phyloP scores from a whole-genome alignment of 371 early-diverging fungal genomes.

The Mycotypha africana region DNA sequence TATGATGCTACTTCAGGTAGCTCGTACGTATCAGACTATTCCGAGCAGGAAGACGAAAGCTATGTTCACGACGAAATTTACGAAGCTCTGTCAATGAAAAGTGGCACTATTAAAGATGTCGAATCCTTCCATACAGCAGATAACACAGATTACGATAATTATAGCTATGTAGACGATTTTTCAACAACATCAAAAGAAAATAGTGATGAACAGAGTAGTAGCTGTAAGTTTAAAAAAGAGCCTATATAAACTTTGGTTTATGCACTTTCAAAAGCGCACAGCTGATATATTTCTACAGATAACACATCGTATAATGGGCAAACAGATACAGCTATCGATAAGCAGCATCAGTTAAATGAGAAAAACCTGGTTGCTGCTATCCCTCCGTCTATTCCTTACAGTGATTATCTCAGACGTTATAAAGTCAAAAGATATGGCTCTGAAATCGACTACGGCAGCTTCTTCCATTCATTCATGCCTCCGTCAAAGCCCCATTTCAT shows the following conservation, averaged over 20 bases:
- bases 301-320: background rate
- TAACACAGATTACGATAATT: too few relatives aligned
- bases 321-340: background rate
- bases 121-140: slow-evolving; percentile 39
- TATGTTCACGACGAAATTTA: background rate
- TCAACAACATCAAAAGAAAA: background rate
- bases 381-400: slow-evolving; percentile 67
- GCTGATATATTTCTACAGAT: background rate
- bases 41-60: background rate
- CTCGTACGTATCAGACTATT: background rate
- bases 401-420: slow-evolving; percentile 58
- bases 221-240: too few relatives aligned
- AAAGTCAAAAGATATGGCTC: slow-evolving; percentile 31
- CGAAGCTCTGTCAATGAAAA: slow-evolving; percentile 16
- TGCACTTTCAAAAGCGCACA: too few relatives aligned
- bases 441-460: slow-evolving; percentile 13
- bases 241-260: too few relatives aligned
- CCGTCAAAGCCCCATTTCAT: slow-evolving; percentile 41
- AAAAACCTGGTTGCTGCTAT: slow-evolving; percentile 17
- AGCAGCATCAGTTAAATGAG: background rate
- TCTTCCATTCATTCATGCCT: slow-evolving; percentile 49
- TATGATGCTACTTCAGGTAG: background rate
- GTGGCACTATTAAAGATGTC: slow-evolving; percentile 22
- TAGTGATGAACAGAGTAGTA: background rate
- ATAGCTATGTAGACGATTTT: slow-evolving; percentile 4